A percentile compares a stretch with the other conserved stretches of the same genome.
Conservation (phyloP, 2,329 filamentous ascomycete genomes). For the Cadophora sp. region DNA sequence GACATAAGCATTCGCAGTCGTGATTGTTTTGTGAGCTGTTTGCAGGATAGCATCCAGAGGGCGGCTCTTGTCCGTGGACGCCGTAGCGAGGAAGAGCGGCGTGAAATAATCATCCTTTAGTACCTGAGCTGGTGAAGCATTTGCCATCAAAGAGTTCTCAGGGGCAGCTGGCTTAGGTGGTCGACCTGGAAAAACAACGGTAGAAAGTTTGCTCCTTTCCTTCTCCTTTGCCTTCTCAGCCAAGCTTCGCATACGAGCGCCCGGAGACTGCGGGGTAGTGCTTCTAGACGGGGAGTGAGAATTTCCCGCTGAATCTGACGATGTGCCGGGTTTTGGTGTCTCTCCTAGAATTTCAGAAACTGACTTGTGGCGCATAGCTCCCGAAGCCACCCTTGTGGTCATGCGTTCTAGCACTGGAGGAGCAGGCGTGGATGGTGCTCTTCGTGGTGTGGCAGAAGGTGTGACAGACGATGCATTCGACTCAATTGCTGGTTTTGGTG, state of each 20-base stretch:
- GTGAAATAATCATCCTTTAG: constrained; percentile 67
- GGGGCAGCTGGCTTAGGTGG: constrained; percentile 51
- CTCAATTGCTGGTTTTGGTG: constrained; percentile 18
- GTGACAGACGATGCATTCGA: constrained; percentile 30
- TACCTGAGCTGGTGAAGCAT: constrained; percentile 24
- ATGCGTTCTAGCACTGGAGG: constrained; percentile 58
- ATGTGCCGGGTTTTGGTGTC: constrained; percentile 51
- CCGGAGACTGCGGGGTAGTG: constrained; percentile 53
- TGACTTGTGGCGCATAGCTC: constrained; percentile 73
- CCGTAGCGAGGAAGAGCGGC: constrained; percentile 63
- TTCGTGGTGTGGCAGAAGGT: constrained; percentile 32
- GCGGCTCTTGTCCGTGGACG: constrained; percentile 64
- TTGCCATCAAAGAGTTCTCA: constrained; percentile 26
- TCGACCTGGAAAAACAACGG: constrained; percentile 79
- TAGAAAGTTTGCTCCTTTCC: constrained; percentile 72
- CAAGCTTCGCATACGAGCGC: constrained; percentile 40
- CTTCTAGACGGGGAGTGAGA: constrained; percentile 43
- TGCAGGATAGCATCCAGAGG: constrained; percentile 75
- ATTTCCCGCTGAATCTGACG: constrained; percentile 32
- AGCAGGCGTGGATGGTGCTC: constrained; percentile 41
- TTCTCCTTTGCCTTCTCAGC: constrained; percentile 54
- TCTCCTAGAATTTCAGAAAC: constrained; percentile 75
- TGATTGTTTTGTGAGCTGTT: constrained; percentile 87
- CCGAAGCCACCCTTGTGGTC: constrained; percentile 73
- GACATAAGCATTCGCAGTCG: constrained; percentile 82